These are phyloP conservation scores for Eucalyptus tenuipes DNA, from an alignment of 345 rosid genomes.

Conservation along the genomic window DNA sequence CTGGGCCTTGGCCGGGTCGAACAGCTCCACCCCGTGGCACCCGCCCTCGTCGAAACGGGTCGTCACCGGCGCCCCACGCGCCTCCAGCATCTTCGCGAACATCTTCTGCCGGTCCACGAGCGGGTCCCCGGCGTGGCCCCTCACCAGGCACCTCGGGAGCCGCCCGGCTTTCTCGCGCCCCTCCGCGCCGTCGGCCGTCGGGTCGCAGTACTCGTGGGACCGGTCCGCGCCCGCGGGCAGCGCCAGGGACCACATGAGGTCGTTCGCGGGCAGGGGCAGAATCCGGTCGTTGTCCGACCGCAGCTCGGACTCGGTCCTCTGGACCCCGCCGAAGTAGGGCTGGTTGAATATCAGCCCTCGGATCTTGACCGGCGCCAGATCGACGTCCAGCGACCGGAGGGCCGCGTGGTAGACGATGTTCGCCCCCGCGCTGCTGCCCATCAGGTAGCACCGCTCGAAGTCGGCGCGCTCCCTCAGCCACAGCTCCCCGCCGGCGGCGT, in stretches of 20 bases:
- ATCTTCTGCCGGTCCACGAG: constrained; percentile 54
- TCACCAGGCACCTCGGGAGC: constrained; percentile 34
- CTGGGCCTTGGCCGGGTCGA: constrained; percentile 31
- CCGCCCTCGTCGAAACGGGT: constrained; percentile 36
- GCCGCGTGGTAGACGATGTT: constrained; percentile 63
- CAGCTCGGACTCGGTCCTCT: constrained; percentile 50
- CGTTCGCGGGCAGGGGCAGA: constrained; percentile 37
- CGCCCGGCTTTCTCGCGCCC: constrained; percentile 26
- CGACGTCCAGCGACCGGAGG: constrained; percentile 25
- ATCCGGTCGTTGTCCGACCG: constrained; percentile 31
- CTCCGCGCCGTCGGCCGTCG: constrained; percentile 10
- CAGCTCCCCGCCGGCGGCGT: constrained; percentile 21
- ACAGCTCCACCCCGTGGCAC: constrained; percentile 55
- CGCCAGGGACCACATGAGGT: constrained; percentile 59
- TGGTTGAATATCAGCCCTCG: constrained; percentile 51
- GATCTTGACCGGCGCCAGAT: constrained; percentile 42
- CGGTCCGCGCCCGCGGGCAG: constrained; percentile 57
- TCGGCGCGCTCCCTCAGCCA: constrained; percentile 58
- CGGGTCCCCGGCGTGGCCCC: constrained; percentile 71
- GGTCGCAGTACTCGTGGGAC: constrained; percentile 69
- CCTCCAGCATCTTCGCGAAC: constrained; percentile 32
- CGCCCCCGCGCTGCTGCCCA: constrained; percentile 72
- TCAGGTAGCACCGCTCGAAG: constrained; percentile 42
- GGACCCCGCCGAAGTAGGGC: constrained; percentile 55
- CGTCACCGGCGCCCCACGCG: constrained; percentile 50